Base-by-base conservation (phyloP, 129 eudicot species). In the Lactuca sativa region DNA sequence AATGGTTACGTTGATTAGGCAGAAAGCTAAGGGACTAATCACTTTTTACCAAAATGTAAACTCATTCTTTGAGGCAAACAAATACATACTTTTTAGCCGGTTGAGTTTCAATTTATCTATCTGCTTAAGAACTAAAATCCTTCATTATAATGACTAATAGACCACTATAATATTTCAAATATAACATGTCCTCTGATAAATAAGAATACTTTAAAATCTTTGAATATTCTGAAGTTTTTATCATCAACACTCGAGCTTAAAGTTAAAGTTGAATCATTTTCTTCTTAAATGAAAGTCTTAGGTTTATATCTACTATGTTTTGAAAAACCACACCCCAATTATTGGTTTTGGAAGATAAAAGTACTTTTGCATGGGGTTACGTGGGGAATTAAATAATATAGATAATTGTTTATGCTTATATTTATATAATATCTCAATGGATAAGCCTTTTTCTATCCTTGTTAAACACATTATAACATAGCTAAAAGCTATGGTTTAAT, bases 1-100 rank as follows among this genome's bases (percentile, higher is more conserved):
- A 59, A 59, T 66, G 73, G 32, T 56, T 75, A 59, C 60, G 80
- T 68, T 68, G 75, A 76, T 68, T 68, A 76, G 80, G 80, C 74
- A 76, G 69, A 76, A 76, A 68, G 80, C 56, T 38, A 66, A 51
- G 56, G 56, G 49, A 56, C 53, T 74, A 30, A 15, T 56, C 51
- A 56, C 66, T 66, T 74, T 74, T 56, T 33, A 66, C 40, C 57
- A 18, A 74, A 56, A 74, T 7, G n/a, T 34, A 56, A 70, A 70
- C 56, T 66, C 9, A 14, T 18, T 43, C 5, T 14, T 61, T 36
- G 13, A 65, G 21, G 70, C 15, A 12, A 32, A 48, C 21, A 3
- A 41, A 8, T 9, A n/a, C 49, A 7, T 32, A 62, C 51, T 62
- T 62, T 36, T 38, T 36, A 36, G n/a, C 16, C 5, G 67, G 49